Conservation (phyloP, 495 filamentous ascomycete genomes). For the Eremomyces bilateralis region DNA sequence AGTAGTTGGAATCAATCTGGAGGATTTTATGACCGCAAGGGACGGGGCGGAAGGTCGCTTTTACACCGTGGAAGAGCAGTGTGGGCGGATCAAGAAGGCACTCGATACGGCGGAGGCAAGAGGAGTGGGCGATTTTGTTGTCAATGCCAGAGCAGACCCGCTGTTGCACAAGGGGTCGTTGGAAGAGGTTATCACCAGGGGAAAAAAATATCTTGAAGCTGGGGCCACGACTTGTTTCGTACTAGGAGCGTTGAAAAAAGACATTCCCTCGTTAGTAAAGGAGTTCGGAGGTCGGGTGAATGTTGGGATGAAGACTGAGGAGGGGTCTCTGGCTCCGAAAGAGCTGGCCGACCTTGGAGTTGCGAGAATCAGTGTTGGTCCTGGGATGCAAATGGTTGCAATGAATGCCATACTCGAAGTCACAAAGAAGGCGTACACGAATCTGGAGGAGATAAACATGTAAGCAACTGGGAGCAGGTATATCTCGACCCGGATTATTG, state of each 20-base stretch:
- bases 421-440: no score
- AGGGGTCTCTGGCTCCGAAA: conserved; percentile 5
- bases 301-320: conserved; percentile 5
- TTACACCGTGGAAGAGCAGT: conserved; percentile 17
- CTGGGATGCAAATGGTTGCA: conserved; percentile 7
- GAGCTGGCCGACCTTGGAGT: conserved; percentile 13
- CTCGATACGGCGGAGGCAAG: conserved; percentile 16
- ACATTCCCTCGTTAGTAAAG: conserved; percentile 5
- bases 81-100: conserved; percentile 18
- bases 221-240: conserved; percentile 27
- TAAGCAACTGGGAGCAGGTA: no score
- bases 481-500: no score
- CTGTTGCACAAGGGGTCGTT: conserved; percentile 16
- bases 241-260: conserved; percentile 20
- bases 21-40: no score
- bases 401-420: no score
- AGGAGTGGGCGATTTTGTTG: conserved; percentile 26
- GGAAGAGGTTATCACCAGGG: conserved; percentile 24
- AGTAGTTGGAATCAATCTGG: conserved; percentile 27
- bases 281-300: conserved; percentile 11
- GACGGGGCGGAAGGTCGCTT: conserved; percentile 17
- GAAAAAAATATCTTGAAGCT: conserved; percentile 24
- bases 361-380: conserved; percentile 11
- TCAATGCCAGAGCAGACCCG: conserved; percentile 28
- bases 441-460: no score